Evolutionary conservation across 345 rosid genomes (phyloP), one percentile per base, ranked within the genome.

Genomic region (Arabidopsis suecica): DNA sequence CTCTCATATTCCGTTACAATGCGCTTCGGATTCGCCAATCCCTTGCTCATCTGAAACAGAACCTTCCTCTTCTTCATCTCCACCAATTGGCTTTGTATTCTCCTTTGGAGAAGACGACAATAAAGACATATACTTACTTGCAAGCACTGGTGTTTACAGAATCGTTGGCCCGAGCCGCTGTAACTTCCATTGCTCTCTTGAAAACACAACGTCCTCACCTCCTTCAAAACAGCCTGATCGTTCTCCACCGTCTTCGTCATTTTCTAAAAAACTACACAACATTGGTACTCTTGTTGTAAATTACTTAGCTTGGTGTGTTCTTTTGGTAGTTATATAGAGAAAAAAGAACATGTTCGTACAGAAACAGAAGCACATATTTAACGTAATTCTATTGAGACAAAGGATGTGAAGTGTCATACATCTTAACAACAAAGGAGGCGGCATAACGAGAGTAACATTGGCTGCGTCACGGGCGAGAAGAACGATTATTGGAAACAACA

Each of bases 91-190:
- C 10, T 91, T 88, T 82, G 62, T 91, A 16, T 88, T 69, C 89
- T 91, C 98, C 1, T 91, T 89, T 13, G 96, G 94, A 7, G 80
- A 89, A 80, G 98, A 93, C 84, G 89, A 91, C 76, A 76, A 53
- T 9, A 93, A 87, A 80, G 97, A 93, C 33, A 59, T 88, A 2
- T 86, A 77, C 61, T 33, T 89, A 53, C 85, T 93, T 34, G 65
- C 96, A 23, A 91, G 79, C 78, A 70, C 77, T 16, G 98, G 98
- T 12, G 81, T 93, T 45, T 91, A 93, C 51, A 81, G 96, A 83
- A 88, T 89, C 16, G 93, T 84, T 50, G 90, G 81, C 2, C 98
- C 98, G 0, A 86, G 96, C 65, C 97, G 91, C 8, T 93, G 97
- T 85, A 87, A 66, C 67, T 89, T 88, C 68, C 74, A 74, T 50